Evolutionary conservation across 805 yeast genomes (phyloP), one percentile per base, ranked within the genome.

Genomic region (Schwanniomyces occidentalis): DNA sequence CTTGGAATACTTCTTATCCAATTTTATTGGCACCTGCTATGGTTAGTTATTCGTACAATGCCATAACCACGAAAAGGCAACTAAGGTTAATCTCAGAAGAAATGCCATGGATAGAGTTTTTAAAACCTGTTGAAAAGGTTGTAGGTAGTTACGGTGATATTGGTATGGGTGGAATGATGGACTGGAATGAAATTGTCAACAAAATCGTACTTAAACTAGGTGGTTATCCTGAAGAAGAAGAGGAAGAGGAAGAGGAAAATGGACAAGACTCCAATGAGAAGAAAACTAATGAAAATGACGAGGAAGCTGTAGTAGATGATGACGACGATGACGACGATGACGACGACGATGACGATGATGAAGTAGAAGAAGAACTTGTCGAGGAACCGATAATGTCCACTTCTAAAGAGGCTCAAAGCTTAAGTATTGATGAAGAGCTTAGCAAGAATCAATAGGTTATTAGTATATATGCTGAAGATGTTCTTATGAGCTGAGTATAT

Each of bases 101-200:
- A 45, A 90, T 93, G 93, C 87, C 91, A 22, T 91, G 95, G 91
- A 82, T 91, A 43, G 95, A 88, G 46, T 79, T 91, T n/a, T 72
- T 93, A 54, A 84, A 82, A 56, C 99, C 99, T 0, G 88, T 89
- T 16, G 99, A 91, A 59, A 91, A 91, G 60, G 95, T 91, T 5
- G 80, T 85, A 53, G 88, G 95, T 37, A 76, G 87, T 26, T 88
- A 90, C 65, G 98, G 99, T 42, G 98, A 91, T 50, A 89, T 93
- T 37, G 98, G 98, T n/a, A 85, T 93, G 88, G 98, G 99, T 31
- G 98, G 99, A 35, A 93, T 93, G 98, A 84, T 90, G 82, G 98
- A 93, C 50, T 88, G 95, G 79, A 85, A 87, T 56, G 97, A 90
- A 57, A 83, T 93, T 49, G 96, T 89, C 13, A 95, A 89, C 54